Evolutionary conservation across 2,329 filamentous ascomycete species (phyloP).

Genomic region (Xylaria sp.): DNA sequence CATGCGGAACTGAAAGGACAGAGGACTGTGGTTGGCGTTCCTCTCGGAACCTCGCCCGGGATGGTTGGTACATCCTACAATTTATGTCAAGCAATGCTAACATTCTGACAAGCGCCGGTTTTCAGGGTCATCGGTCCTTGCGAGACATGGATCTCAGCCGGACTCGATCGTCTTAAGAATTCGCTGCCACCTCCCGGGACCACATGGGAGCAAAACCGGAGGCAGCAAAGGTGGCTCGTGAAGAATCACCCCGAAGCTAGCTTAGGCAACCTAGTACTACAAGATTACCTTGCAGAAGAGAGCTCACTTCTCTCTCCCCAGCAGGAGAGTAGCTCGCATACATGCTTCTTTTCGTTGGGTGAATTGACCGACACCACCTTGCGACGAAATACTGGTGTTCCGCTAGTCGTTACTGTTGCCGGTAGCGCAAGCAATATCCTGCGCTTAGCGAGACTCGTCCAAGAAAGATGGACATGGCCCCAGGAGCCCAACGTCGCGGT

Average conservation of each 20-base stretch:
- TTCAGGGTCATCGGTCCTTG: constrained; percentile 35
- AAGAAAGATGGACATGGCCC: constrained; percentile 62
- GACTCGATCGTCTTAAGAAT: constrained; percentile 9
- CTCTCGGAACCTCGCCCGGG: constrained; percentile 35
- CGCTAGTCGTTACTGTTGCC: constrained; percentile 53
- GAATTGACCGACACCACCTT: constrained; percentile 53
- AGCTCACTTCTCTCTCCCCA: constrained; percentile 17
- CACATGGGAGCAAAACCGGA: constrained; percentile 34
- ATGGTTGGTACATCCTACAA: constrained; percentile 29
- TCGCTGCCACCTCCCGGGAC: constrained; percentile 5
- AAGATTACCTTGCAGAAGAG: constrained; percentile 33
- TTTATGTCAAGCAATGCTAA: constrained; percentile 24
- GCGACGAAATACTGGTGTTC: constrained; percentile 36
- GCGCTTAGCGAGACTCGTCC: constrained; percentile 56
- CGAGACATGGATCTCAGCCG: constrained; percentile 35
- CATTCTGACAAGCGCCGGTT: constrained; percentile 34
- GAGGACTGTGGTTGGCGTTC: constrained; percentile 41
- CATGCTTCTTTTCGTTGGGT: constrained; percentile 61
- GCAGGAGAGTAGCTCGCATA: constrained; percentile 20
- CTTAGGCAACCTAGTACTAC: constrained; percentile 36
- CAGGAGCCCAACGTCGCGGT: constrained; percentile 53
- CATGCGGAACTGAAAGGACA: constrained; percentile 34
- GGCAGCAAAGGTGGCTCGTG: constrained; percentile 53
- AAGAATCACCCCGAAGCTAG: constrained; percentile 58
- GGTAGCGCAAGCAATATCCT: constrained; percentile 66